These are phyloP conservation scores for Ustulina deusta DNA, from an alignment of 2,329 filamentous ascomycete species.

Conservation along the genomic window DNA sequence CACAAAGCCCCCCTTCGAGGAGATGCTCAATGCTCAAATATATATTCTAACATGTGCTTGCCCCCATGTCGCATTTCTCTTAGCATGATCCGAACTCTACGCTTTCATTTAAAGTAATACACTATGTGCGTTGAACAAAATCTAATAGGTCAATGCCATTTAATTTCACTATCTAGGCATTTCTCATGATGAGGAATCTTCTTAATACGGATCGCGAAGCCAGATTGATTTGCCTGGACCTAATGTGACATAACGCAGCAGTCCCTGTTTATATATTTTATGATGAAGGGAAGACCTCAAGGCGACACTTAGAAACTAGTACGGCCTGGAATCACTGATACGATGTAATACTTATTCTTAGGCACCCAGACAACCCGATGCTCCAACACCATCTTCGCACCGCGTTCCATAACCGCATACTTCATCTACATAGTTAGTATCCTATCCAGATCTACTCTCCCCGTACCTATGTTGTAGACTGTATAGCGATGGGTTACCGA, in stretches of 20 bases:
- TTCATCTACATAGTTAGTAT: neutral
- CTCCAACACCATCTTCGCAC: neutral
- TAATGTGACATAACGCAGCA: neutral
- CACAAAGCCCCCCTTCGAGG: neutral
- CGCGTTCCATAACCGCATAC: neutral
- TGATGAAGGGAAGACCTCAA: neutral
- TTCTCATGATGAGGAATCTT: neutral
- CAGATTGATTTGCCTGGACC: neutral
- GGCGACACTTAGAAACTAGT: neutral
- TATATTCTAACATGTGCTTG: neutral
- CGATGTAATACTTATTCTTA: constrained; percentile 8
- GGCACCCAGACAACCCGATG: neutral
- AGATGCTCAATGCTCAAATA: neutral
- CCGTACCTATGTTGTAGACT: neutral
- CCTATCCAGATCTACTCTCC: neutral
- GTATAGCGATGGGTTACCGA: neutral
- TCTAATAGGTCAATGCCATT: neutral
- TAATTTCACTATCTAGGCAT: neutral
- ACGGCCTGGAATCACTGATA: neutral
- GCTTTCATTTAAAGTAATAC: neutral
- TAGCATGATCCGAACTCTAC: neutral
- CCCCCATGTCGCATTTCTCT: neutral
- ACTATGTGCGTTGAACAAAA: neutral
- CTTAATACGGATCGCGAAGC: neutral
- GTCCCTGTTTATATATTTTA: neutral